A percentile compares a stretch with the other conserved stretches of the same genome.
phyloP scores from a whole-genome alignment of 768 basidiomycete genomes.

The Fomitopsis serialis region DNA sequence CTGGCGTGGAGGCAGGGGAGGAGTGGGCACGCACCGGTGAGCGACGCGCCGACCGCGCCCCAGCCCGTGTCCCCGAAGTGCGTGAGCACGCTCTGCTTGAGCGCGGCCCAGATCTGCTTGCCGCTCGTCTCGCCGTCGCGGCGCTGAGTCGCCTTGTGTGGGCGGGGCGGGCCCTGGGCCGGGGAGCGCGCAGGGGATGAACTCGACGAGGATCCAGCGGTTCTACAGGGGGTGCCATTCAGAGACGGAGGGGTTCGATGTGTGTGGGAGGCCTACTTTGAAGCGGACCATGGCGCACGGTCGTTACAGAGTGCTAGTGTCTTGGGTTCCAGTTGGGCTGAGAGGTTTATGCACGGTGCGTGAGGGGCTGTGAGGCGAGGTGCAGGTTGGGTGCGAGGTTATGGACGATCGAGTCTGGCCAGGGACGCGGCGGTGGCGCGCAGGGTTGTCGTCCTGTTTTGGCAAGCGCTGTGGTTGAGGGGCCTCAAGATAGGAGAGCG shows the following conservation, averaged over 20 bases:
- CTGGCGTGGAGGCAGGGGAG: background rate
- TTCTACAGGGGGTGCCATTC: constrained; percentile 45
- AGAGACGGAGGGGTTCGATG: background rate
- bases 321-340: too few relatives aligned
- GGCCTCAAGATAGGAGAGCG: too few relatives aligned
- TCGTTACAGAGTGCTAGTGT: too few relatives aligned
- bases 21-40: constrained; percentile 49
- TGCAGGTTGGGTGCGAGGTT: too few relatives aligned
- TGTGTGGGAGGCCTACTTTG: constrained; percentile 38
- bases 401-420: too few relatives aligned
- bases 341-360: too few relatives aligned
- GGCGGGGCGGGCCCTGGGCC: constrained; percentile 4
- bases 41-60: constrained; percentile 70
- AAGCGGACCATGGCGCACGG: constrained; percentile 52
- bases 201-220: constrained; percentile 85
- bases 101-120: constrained; percentile 62
- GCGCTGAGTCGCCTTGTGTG: constrained; percentile 7
- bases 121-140: constrained; percentile 36
- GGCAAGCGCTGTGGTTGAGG: too few relatives aligned
- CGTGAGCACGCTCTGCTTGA: constrained; percentile 61
- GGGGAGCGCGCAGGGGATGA: constrained; percentile 41
- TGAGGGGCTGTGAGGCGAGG: too few relatives aligned
- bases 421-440: too few relatives aligned
- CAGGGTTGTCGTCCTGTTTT: too few relatives aligned
- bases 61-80: constrained; percentile 86